phyloP scores from a whole-genome alignment of 164 flowering plant species.

The Vitis cinerea region DNA sequence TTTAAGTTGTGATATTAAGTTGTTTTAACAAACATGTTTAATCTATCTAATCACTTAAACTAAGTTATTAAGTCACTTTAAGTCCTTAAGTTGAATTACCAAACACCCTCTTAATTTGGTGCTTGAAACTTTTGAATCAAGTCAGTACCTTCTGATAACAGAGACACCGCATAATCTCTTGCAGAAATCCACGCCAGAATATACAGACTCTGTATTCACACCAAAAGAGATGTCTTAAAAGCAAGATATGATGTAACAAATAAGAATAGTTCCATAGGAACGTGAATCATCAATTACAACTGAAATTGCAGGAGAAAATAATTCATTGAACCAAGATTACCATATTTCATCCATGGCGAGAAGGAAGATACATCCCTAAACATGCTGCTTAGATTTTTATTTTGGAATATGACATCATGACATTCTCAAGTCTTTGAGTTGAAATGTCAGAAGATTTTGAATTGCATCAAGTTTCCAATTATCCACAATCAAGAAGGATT shows the following conservation, averaged over 20 bases:
- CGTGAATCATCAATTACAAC: not conserved
- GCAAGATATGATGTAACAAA: not conserved
- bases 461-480: not conserved
- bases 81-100: too few relatives aligned
- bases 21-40: too few relatives aligned
- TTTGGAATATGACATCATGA: too few relatives aligned
- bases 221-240: conserved; percentile 3
- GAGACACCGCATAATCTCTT: conserved; percentile 97
- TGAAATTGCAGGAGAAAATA: not conserved
- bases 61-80: too few relatives aligned
- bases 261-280: too few relatives aligned
- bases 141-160: conserved; percentile 77
- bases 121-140: not conserved
- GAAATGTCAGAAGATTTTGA: not conserved
- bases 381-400: not conserved
- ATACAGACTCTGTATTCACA: conserved; percentile 75
- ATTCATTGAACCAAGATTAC: not conserved
- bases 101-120: not conserved
- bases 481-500: not conserved
- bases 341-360: not conserved
- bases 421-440: not conserved
- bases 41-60: too few relatives aligned
- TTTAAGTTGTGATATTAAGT: too few relatives aligned
- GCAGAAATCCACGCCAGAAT: conserved; percentile 97
- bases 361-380: not conserved